phyloP scores from a whole-genome alignment of 2,329 filamentous ascomycete species.

The Furcasterigmium furcatum region DNA sequence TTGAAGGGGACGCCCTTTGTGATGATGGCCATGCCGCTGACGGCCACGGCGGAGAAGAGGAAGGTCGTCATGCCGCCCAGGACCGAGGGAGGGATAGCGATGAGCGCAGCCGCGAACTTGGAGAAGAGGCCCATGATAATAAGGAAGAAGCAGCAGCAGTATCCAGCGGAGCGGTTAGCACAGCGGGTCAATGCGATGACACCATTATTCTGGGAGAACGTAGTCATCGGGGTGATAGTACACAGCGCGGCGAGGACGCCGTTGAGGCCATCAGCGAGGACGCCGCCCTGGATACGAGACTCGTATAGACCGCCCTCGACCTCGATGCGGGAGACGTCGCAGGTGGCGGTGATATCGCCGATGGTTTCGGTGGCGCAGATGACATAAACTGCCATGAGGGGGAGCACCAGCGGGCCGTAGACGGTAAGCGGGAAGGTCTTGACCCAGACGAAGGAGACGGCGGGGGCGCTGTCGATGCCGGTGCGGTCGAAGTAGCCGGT shows the following conservation, averaged over 20 bases:
- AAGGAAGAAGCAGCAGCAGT: conserved; percentile 73
- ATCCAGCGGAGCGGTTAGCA: conserved; percentile 77
- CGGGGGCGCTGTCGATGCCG: conserved; percentile 69
- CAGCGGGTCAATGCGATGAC: conserved; percentile 80
- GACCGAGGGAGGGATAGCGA: conserved; percentile 67
- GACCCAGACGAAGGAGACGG: conserved; percentile 74
- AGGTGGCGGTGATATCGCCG: conserved; percentile 77
- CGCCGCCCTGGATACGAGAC: conserved; percentile 73
- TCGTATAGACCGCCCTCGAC: conserved; percentile 71
- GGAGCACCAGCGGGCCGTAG: conserved; percentile 71
- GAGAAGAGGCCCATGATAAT: conserved; percentile 79
- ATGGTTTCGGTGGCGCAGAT: conserved; percentile 78
- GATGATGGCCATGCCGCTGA: conserved; percentile 76
- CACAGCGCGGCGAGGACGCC: conserved; percentile 72
- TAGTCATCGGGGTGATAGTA: conserved; percentile 77
- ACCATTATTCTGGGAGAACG: conserved; percentile 82
- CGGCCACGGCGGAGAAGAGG: conserved; percentile 72
- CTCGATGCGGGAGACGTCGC: conserved; percentile 74
- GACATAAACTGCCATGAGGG: conserved; percentile 66
- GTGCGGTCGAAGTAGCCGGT: conserved; percentile 74
- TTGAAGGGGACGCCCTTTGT: conserved; percentile 66
- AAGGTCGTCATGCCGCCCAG: conserved; percentile 75
- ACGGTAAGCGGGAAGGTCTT: conserved; percentile 70
- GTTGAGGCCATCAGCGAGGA: conserved; percentile 75
- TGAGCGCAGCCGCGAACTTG: conserved; percentile 78